phyloP scores from a whole-genome alignment of 768 basidiomycete genomes.

The Cystofilobasidium capitatum region DNA sequence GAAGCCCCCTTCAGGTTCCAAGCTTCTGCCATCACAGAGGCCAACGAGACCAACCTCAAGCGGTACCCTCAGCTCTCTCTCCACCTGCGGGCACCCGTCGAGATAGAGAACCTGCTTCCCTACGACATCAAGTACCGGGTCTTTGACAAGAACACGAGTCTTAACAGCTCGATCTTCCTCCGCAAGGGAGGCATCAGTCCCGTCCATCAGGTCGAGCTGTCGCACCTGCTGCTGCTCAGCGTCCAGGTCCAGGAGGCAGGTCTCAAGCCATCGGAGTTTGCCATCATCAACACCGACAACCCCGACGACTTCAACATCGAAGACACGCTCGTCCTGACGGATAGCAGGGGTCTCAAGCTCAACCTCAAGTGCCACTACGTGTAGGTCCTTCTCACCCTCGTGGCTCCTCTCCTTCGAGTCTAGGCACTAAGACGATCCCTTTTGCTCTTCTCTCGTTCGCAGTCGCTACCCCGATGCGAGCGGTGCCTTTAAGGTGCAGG shows the following conservation, averaged over 20 bases:
- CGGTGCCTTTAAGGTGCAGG: conserved; percentile 90
- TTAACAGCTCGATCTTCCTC: conserved; percentile 89
- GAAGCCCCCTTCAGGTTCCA: conserved; percentile 94
- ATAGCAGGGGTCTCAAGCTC: conserved; percentile 63
- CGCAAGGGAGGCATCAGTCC: conserved; percentile 91
- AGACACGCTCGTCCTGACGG: conserved; percentile 58
- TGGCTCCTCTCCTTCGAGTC: neutral
- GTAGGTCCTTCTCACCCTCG: conserved; percentile 46
- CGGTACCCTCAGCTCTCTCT: conserved; percentile 76
- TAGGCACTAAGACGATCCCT: neutral
- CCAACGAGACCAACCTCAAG: conserved; percentile 51
- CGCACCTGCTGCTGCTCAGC: conserved; percentile 79
- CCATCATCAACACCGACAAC: conserved; percentile 90
- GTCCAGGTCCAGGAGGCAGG: conserved; percentile 81
- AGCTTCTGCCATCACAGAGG: conserved; percentile 72
- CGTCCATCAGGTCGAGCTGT: conserved; percentile 85
- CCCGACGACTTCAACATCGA: conserved; percentile 82
- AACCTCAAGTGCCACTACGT: conserved; percentile 78
- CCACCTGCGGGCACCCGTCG: conserved; percentile 81
- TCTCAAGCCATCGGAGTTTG: conserved; percentile 88
- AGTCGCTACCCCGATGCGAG: conserved; percentile 68
- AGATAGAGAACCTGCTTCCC: conserved; percentile 88
- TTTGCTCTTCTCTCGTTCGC: neutral
- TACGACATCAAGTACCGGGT: conserved; percentile 93
- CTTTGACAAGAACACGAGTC: conserved; percentile 87